Evolutionary conservation across 768 basidiomycete species (phyloP), one percentile per base, ranked within the genome.

Genomic region (Hypholoma fasciculare): DNA sequence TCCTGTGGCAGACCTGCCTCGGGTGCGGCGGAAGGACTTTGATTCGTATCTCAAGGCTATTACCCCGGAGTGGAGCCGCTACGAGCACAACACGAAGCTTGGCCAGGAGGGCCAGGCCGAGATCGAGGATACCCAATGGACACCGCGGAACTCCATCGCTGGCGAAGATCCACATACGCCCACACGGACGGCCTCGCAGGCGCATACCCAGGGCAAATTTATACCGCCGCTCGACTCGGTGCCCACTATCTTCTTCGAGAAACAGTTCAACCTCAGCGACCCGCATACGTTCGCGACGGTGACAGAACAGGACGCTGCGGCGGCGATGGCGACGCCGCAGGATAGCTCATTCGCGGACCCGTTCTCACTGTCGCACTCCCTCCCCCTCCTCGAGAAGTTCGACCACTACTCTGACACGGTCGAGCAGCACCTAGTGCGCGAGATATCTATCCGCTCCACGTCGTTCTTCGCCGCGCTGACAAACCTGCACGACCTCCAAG

Each of bases 381-480:
- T 89, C 2, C 90, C 89, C 0, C 76, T 96, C 3, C 87, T 96
- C 9, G 96, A 98, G 69, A 89, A 87, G 65, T 85, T 98, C 61
- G 95, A 94, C 9, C 89, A 93, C 56, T 89, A 96, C 66, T 88
- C 96, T 2, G 97, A 98, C 69, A 90, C 90, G 0, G 84, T 98
- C 61, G 97, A 99, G 69, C 87, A 94, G 59, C 96, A 99, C 72
- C 89, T 99, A 56, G 85, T 96, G 4, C 87, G 87, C 59, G 97
- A 98, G 72, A 96, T 99, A 46, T 90, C 90, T 8, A 77, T 90
- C 9, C 89, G 96, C 13, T 93, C 95, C 0, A 84, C 92, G 0
- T 94, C 94, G 1, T 99, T 99, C 82, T 99, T 98, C 66, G 89
- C 96, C 4, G 97, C 97, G 7, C 83, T 99, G 38, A 84, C 94